Base-by-base conservation (phyloP, 352 stramenopile genomes). In the Phytophthora meadii region DNA sequence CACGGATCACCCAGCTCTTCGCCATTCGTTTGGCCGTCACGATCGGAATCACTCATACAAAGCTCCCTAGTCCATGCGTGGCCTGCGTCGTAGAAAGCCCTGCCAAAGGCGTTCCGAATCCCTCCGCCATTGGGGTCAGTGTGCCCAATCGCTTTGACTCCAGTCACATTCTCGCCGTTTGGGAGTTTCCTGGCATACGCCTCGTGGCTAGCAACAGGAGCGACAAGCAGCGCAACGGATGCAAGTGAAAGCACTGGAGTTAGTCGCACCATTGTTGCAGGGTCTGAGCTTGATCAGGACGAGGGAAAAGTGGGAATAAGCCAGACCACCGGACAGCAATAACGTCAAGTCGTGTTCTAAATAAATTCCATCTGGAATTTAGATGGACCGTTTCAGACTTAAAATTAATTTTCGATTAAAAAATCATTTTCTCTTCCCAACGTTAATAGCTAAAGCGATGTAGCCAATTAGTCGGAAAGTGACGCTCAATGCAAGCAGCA, bases 381-480 rank as follows among this genome's bases (percentile, higher is more conserved):
- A 42, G 14, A 9, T 42, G 37, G 25, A 50, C n/a, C 24, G 15
- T 15, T n/a, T 40, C 30, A 42, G 28, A 41, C 17, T 55, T 36
- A 34, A 51, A 22, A 32, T 47, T 19, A 28, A 49, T 49, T 30
- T 7, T 34, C 27, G 30, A 34, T 34, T 34, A 34, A 34, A 49
- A 22, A 22, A 22, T 49, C 68, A 74, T 45, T 65, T 70, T 12
- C 59, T 12, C 39, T 65, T 76, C 4, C 51, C 19, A 8, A 79
- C 54, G 34, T 71, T 76, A 7, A 70, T 25, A 4, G 44, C 64
- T 30, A 81, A 46, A 48, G 65, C 72, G 27, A 76, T 5, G 39
- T 74, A 77, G 37, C 66, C 73, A 14, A 79, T 49, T 5, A 51
- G 32, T 14, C 73, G 61, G 30, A 79, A 81, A 19, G 56, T 57